Evolutionary conservation across 2,329 filamentous ascomycete genomes (phyloP).

Genomic region (Thelonectria blattea): DNA sequence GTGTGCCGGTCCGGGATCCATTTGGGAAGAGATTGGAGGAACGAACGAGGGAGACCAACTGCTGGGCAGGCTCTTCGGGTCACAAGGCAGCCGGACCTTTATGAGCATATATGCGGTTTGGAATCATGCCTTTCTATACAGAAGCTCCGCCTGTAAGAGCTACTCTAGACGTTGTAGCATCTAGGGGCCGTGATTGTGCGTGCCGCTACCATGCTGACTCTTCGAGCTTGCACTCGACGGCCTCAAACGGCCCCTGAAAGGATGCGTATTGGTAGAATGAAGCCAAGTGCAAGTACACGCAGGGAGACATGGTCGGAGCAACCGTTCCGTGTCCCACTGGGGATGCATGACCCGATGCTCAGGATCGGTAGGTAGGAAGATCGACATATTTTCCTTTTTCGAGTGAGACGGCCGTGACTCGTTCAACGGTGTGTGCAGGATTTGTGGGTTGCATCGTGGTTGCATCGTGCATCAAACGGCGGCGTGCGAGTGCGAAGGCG

Average conservation of each 20-base stretch:
- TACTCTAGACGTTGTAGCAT: background rate
- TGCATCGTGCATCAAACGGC: background rate
- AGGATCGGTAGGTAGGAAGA: no score
- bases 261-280: background rate
- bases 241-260: background rate
- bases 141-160: background rate
- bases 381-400: no score
- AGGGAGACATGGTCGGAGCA: no score
- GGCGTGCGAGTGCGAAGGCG: background rate
- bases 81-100: background rate
- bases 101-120: background rate
- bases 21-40: background rate
- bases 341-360: no score
- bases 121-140: background rate
- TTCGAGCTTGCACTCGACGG: no score
- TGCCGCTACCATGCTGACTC: no score
- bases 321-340: no score
- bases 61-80: background rate
- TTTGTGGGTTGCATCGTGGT: background rate
- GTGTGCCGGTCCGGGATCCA: slow-evolving; percentile 26
- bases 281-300: no score
- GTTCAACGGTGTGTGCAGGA: background rate
- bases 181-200: background rate
- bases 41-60: background rate
- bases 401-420: background rate